Base-by-base conservation (phyloP, 108 stramenopile species). In the Pseudonitzschia multistriata region DNA sequence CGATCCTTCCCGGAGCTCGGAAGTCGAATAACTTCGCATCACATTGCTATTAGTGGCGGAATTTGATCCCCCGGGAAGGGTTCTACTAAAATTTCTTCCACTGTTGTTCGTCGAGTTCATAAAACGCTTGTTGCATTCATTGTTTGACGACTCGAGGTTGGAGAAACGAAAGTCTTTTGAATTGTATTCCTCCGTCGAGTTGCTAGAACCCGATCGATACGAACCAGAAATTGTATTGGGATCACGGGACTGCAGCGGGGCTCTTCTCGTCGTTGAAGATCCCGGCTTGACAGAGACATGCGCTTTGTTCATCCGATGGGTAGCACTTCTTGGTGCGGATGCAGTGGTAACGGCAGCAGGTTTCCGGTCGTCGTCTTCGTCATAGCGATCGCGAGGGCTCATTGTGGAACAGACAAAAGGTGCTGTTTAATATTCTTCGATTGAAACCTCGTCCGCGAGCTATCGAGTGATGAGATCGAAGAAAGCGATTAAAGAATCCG, bases 221-320 rank as follows among this genome's bases (percentile, higher is more conserved):
- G 71, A 42, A 7, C 71, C 61, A 59, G 28, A 25, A 42, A 78
- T 72, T n/a, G 77, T 74, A 64, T 79, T 79, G 22, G 72, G 72
- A 68, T 79, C 73, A n/a, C 73, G 72, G 24, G 72, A 62, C 53
- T 79, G 78, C 17, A 79, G 42, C 13, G 78, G 78, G 45, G 31
- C 30, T 28, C 70, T 59, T 60, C 70, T 31, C 48, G 59, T 35
- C 45, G 68, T 59, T 3, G 67, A 6, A 36, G 67, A 3, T 10
- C 4, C 24, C 22, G 24, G 19, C 50, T 52, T 52, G 21, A 24
- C 21, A 24, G 21, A 7, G 22, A 52, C 22, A 25, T 52, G 50
- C 8, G 50, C 50, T 3, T 10, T 52, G 19, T 24, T 52, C 50
- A 52, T 52, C 22, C 22, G 24, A 52, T 25, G 21, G 22, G 50